Base-by-base conservation (phyloP, 192 early-diverging fungal genomes). In the Podila epicladia region DNA sequence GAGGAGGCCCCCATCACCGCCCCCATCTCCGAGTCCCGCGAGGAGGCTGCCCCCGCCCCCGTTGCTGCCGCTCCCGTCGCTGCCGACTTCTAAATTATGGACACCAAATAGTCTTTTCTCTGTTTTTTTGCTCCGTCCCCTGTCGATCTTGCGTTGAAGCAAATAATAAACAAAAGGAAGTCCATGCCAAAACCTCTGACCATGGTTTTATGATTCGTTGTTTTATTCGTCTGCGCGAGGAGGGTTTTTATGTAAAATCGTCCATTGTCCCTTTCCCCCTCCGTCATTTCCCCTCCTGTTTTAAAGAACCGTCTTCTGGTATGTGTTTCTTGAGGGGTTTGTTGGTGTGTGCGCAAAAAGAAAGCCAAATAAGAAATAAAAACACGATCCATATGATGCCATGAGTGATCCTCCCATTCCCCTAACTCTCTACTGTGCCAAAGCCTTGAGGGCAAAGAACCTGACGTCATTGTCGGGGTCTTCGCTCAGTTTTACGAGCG, bases 381-480 rank as follows among this genome's bases (percentile, higher is more conserved):
- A 45, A 45, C 11, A 45, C 11, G 41, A 45, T 45, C 41, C 41
- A 9, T n/a, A n/a, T n/a, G 41, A 45, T 45, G 41, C 41, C 41
- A 45, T 45, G 41, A 45, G 15, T 37, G 35, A 37, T 37, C 8
- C 29, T n/a, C 29, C 31, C 59, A 12, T 19, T 61, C 59, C 20
- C 4, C 31, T 3, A 24, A 1, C 45, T 9, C 31, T 38, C 37
- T 35, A 64, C 24, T 64, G 32, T 15, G 48, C 67, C 32, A 95
- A 72, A 35, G 97, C 95, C 69, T 91, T 86, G 51, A 92, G 88
- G 13, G 97, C 95, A 87, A 92, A 99, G 85, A 88, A 99, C 67
- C 95, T 91, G 33, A 99, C 98, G 77, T 99, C 98, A 9, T 89
- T 90, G 74, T 99, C 98, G 20, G 87, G 69, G 82, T 99, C 98